A percentile compares a stretch with the other conserved stretches of the same genome.
Conservation (phyloP, 805 yeast genomes). For the Barnettozyma sp. region DNA sequence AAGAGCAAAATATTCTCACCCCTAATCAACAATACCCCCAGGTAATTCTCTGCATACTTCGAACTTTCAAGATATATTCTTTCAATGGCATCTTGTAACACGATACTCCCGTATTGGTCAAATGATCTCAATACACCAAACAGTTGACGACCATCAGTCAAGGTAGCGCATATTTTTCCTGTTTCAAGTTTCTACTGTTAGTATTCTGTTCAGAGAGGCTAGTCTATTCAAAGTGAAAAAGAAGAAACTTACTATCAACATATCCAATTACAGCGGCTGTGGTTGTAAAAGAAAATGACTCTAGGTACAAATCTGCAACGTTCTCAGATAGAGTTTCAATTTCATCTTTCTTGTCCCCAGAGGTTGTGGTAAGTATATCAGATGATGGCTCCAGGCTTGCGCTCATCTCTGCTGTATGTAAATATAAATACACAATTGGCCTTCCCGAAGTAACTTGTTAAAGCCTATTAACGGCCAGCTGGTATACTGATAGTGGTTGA, state of each 20-base stretch:
- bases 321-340: constrained; percentile 29
- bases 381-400: constrained; percentile 6
- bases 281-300: constrained; percentile 77
- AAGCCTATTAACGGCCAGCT: too few relatives aligned
- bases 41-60: constrained; percentile 64
- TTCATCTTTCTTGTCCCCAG: constrained; percentile 11
- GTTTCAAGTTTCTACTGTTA: too few relatives aligned
- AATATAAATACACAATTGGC: too few relatives aligned
- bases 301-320: constrained; percentile 57
- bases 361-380: background rate
- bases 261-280: constrained; percentile 88
- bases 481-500: too few relatives aligned
- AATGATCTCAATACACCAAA: constrained; percentile 90
- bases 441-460: too few relatives aligned
- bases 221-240: too few relatives aligned
- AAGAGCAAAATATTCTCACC: constrained; percentile 94
- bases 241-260: constrained; percentile 49
- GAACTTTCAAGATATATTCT: constrained; percentile 60
- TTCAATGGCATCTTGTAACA: constrained; percentile 85
- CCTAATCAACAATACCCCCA: constrained; percentile 82
- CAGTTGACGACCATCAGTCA: constrained; percentile 84
- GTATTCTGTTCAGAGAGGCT: too few relatives aligned
- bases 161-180: constrained; percentile 68
- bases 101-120: constrained; percentile 91
- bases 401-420: constrained; percentile 2